Percentiles rank a stretch among this genome's conserved stretches.
Conservation (phyloP, 371 early-diverging fungal genomes). For the Apophysomyces ossiformis region DNA sequence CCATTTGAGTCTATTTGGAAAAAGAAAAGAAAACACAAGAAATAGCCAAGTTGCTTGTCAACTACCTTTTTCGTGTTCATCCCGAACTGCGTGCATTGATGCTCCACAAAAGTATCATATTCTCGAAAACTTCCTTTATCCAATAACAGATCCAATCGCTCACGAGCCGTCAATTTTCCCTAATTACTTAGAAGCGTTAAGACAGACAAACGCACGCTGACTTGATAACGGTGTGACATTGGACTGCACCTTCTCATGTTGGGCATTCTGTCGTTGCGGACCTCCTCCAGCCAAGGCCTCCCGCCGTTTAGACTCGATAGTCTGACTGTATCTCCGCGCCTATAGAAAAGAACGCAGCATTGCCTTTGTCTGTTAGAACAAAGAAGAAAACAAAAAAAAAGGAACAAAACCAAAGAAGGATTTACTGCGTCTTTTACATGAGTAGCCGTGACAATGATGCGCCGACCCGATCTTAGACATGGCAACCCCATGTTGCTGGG, state of each 20-base stretch:
- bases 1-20: background rate
- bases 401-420: too few relatives aligned
- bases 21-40: too few relatives aligned
- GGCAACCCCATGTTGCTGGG: background rate
- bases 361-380: too few relatives aligned
- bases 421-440: background rate
- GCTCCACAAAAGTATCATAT: conserved; percentile 95
- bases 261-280: conserved; percentile 78
- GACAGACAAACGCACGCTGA: background rate
- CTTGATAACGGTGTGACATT: background rate
- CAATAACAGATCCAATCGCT: conserved; percentile 85
- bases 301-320: conserved; percentile 75
- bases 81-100: conserved; percentile 92
- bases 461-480: background rate
- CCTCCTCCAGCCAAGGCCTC: conserved; percentile 87
- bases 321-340: too few relatives aligned
- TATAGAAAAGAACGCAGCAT: too few relatives aligned
- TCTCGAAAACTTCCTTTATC: conserved; percentile 91
- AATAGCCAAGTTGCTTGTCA: background rate
- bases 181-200: conserved; percentile 27
- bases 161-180: conserved; percentile 97
- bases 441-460: background rate
- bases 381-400: too few relatives aligned
- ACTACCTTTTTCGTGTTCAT: conserved; percentile 82
- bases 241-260: conserved; percentile 81